Evolutionary conservation across 768 basidiomycete species (phyloP).

Genomic region (Plicaturopsis crispa): DNA sequence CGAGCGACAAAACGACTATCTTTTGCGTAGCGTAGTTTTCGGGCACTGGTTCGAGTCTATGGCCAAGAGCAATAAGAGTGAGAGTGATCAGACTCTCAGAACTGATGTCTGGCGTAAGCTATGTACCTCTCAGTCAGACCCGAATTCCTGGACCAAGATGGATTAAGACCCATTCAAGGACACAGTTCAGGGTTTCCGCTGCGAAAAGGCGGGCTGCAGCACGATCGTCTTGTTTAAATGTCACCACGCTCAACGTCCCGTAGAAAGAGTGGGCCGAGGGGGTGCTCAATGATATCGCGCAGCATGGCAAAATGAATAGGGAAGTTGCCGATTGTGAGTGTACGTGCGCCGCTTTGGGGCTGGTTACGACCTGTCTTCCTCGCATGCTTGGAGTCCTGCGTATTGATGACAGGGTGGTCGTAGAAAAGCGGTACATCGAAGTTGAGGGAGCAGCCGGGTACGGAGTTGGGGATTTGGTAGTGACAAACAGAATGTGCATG

Average conservation of each 20-base stretch:
- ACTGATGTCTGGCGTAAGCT: no score
- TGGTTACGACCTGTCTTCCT: slow-evolving; percentile 6
- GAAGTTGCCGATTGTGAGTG: slow-evolving; percentile 3
- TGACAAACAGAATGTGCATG: neutral
- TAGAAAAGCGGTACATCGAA: slow-evolving; percentile 1
- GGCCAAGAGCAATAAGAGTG: no score
- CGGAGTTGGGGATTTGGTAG: slow-evolving; percentile 1
- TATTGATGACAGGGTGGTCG: slow-evolving; percentile 4
- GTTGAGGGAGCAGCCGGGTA: neutral
- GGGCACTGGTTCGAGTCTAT: no score
- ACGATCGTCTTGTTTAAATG: slow-evolving; percentile 22
- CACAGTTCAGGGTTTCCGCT: slow-evolving; percentile 11
- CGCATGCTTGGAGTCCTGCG: slow-evolving; percentile 8
- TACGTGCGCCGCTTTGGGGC: slow-evolving; percentile 1
- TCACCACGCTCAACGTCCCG: slow-evolving; percentile 20
- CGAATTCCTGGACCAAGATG: no score
- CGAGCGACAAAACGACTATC: no score
- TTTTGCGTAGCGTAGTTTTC: no score
- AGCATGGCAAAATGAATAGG: slow-evolving; percentile 1
- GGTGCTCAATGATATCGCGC: neutral
- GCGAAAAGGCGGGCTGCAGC: slow-evolving; percentile 21
- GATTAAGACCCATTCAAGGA: slow-evolving; percentile 4
- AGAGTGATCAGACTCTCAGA: no score
- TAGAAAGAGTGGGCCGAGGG: slow-evolving; percentile 11
- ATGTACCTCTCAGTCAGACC: no score